Evolutionary conservation across 202 grass and related monocot species (phyloP), one percentile per base, ranked within the genome.

Genomic region (Musa balbisiana): DNA sequence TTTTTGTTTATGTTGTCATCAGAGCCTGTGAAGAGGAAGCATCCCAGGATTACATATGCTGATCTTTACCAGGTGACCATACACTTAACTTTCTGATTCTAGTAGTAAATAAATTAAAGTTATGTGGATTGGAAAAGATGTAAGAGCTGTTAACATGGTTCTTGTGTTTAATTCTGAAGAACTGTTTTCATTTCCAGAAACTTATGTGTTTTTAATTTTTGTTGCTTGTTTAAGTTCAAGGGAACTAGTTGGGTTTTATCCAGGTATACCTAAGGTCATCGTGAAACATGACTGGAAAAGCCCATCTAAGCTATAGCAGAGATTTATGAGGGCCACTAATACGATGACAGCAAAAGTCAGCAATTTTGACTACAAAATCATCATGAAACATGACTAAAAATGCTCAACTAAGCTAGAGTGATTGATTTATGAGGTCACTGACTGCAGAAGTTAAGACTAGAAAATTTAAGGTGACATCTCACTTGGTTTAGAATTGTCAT

Each of bases 21-120:
- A 92, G 89, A 86, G 54, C 89, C 89, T 11, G 73, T 92, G 12
- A 92, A 88, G 53, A 54, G 78, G 49, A 92, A 80, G 62, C 89
- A 80, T 75, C 81, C 89, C 1, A 84, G 76, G 79, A 88, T 92
- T 73, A 82, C 89, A 19, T 86, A 88, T 55, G 89, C 89, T 13
- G 89, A 92, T 80, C 79, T 92, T 43, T 92, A 92, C 71, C 89
- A 89, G 87, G 67, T 70, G 83, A 70, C 19, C 14, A 20, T 51
- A 9, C 16, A 22, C 49, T 50, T 49, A 51, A 51, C 67, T 70
- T 51, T 50, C 17, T 70, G 23, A 52, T 70, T 67, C 3, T 67
- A 50, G 21, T 20, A n/a, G 20, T 51, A 10, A 51, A 50, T 10
- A n/a, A n/a, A 70, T 51, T 70, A 16, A 11, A 51, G 29, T 51